phyloP scores from a whole-genome alignment of 139 green algal species.

The Coelastrella sp. region DNA sequence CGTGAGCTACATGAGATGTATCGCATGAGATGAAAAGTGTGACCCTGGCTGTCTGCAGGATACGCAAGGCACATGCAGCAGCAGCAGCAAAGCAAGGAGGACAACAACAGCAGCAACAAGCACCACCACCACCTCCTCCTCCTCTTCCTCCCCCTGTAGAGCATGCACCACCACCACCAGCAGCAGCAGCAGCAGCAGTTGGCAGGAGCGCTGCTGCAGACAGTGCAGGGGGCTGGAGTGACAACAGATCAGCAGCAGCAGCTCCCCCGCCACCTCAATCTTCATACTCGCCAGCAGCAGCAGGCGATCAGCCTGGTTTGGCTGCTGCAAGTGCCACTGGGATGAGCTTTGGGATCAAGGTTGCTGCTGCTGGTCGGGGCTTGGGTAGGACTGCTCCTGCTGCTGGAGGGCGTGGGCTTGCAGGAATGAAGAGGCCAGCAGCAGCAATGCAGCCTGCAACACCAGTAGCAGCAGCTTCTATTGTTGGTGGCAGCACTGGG shows the following conservation, averaged over 20 bases:
- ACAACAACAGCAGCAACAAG: background rate
- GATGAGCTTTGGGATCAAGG: background rate
- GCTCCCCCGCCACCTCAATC: background rate
- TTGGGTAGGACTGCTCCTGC: background rate
- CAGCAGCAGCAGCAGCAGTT: background rate
- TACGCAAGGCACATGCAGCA: slow-evolving; percentile 21
- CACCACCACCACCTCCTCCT: background rate
- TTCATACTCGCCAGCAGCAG: background rate
- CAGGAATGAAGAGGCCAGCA: background rate
- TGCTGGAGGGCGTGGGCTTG: background rate
- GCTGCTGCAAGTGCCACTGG: background rate
- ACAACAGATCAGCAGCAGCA: slow-evolving; percentile 22
- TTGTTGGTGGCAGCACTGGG: too few relatives aligned
- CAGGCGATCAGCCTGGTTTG: background rate
- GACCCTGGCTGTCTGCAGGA: background rate
- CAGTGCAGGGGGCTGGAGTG: background rate
- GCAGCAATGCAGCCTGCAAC: background rate
- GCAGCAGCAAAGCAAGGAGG: too few relatives aligned
- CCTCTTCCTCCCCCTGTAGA: background rate
- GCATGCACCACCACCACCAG: background rate
- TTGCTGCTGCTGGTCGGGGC: background rate
- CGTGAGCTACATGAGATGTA: too few relatives aligned
- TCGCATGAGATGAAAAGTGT: too few relatives aligned
- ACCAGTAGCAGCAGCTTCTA: background rate
- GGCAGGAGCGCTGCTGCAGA: background rate